Conservation (phyloP, 2,329 filamentous ascomycete genomes). For the Paracorniculantispora psalliotae region DNA sequence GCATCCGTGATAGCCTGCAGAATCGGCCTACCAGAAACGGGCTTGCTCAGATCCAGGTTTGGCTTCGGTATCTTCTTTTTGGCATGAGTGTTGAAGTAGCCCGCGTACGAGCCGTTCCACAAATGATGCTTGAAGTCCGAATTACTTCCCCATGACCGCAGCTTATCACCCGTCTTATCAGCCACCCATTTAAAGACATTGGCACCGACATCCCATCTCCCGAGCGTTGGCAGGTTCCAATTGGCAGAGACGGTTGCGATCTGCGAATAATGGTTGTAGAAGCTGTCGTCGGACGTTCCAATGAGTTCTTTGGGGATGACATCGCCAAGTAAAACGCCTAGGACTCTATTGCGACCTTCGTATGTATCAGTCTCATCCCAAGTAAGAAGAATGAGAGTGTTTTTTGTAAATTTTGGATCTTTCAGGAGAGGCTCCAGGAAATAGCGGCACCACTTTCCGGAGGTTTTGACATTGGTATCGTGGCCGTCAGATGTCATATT, state of each 20-base stretch:
- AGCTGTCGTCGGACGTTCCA: slow-evolving; percentile 64
- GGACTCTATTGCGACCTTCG: slow-evolving; percentile 60
- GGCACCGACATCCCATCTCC: slow-evolving; percentile 66
- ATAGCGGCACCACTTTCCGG: slow-evolving; percentile 60
- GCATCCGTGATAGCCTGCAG: slow-evolving; percentile 32
- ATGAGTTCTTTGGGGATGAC: slow-evolving; percentile 60
- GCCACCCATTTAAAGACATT: slow-evolving; percentile 63
- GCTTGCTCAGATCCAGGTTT: slow-evolving; percentile 31
- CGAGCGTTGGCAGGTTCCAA: slow-evolving; percentile 64
- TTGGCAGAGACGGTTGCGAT: slow-evolving; percentile 64
- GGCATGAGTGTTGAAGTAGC: slow-evolving; percentile 36
- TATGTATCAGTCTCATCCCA: slow-evolving; percentile 78
- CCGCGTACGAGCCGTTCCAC: slow-evolving; percentile 43
- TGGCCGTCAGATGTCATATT: slow-evolving; percentile 76
- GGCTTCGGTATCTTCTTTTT: slow-evolving; percentile 35
- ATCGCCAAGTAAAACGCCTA: slow-evolving; percentile 68
- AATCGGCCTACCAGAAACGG: slow-evolving; percentile 28
- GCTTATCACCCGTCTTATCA: slow-evolving; percentile 52
- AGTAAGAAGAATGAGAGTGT: slow-evolving; percentile 70
- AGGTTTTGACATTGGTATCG: slow-evolving; percentile 64
- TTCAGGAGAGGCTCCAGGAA: slow-evolving; percentile 68
- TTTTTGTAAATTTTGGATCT: slow-evolving; percentile 66
- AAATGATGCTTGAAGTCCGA: slow-evolving; percentile 13
- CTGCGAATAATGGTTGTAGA: slow-evolving; percentile 69
- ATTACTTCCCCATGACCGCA: slow-evolving; percentile 31